phyloP scores from a whole-genome alignment of 2,329 filamentous ascomycete genomes.

The Septoria petroselini region DNA sequence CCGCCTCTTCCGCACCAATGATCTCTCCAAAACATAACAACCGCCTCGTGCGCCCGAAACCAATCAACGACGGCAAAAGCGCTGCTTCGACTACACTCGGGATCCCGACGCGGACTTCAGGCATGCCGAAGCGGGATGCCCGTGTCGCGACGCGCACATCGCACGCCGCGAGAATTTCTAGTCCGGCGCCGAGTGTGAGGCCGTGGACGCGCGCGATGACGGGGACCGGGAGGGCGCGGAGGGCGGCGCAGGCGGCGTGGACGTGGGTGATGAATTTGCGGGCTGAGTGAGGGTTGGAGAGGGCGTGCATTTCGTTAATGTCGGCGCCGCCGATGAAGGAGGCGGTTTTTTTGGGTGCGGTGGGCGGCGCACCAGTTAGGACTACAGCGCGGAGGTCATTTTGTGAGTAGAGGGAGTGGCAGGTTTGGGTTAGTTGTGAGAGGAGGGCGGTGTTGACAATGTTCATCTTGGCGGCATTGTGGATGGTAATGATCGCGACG shows the following conservation, averaged over 20 bases:
- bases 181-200: constrained; percentile 40
- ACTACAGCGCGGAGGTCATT: constrained; percentile 28
- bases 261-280: constrained; percentile 39
- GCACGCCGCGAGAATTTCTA: constrained; percentile 40
- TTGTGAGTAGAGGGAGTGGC: constrained; percentile 18
- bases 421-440: constrained; percentile 21
- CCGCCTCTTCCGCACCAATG: constrained; percentile 35
- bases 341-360: constrained; percentile 26
- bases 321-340: constrained; percentile 36
- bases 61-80: constrained; percentile 40
- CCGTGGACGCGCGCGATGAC: constrained; percentile 42
- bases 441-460: constrained; percentile 29
- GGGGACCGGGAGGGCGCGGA: constrained; percentile 40
- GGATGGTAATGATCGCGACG: constrained; percentile 30
- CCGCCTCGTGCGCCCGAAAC: constrained; percentile 39
- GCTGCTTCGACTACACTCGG: constrained; percentile 43
- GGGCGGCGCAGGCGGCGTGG: constrained; percentile 36
- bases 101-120: constrained; percentile 41
- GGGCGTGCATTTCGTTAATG: constrained; percentile 31
- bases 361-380: constrained; percentile 26
- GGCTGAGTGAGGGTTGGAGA: constrained; percentile 33
- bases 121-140: constrained; percentile 41
- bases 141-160: constrained; percentile 40
- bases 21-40: constrained; percentile 40
- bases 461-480: constrained; percentile 33